These are phyloP conservation scores for Theileria annulata DNA, from an alignment of 169 alveolate genomes.

Conservation along the genomic window DNA sequence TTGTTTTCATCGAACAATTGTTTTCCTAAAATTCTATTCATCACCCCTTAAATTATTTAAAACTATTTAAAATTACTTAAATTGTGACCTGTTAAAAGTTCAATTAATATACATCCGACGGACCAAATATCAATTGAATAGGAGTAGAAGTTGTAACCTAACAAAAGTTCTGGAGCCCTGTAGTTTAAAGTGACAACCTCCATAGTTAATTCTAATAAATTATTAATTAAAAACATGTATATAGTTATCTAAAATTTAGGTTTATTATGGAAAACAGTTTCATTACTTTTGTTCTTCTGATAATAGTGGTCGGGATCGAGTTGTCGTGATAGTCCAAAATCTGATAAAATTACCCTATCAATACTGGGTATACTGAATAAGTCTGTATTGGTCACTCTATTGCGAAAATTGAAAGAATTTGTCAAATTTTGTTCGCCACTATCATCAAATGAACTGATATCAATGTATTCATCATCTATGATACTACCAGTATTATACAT, in stretches of 20 bases:
- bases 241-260: neutral
- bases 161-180: conserved; percentile 78
- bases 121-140: conserved; percentile 76
- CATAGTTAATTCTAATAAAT: conserved; percentile 40
- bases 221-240: neutral
- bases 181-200: conserved; percentile 76
- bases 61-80: conserved; percentile 35
- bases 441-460: neutral
- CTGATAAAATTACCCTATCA: conserved; percentile 61
- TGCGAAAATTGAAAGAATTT: too few species aligned
- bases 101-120: conserved; percentile 74
- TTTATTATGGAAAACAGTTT: neutral
- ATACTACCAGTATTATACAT: neutral
- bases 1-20: conserved; percentile 86
- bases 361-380: conserved; percentile 15
- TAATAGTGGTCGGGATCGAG: conserved; percentile 21
- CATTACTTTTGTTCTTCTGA: neutral
- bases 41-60: conserved; percentile 83
- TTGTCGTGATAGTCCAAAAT: conserved; percentile 67
- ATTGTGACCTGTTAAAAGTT: conserved; percentile 63
- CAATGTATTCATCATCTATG: neutral
- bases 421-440: neutral
- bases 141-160: conserved; percentile 57
- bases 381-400: neutral
- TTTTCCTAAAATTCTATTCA: conserved; percentile 70